phyloP scores from a whole-genome alignment of 2,329 filamentous ascomycete species.

The Ophiostoma australiae region DNA sequence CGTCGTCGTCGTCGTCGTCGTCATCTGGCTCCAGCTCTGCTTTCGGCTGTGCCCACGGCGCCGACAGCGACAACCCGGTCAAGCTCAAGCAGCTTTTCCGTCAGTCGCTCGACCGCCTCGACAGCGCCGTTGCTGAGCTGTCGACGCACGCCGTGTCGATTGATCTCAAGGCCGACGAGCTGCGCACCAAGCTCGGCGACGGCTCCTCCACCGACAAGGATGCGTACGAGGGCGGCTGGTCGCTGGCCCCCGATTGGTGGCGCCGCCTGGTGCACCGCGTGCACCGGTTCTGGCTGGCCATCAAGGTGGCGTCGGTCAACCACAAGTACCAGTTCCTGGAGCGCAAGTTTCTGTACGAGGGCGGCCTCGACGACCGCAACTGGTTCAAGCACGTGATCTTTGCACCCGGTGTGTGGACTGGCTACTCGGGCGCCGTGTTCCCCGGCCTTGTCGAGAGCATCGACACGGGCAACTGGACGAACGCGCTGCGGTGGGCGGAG shows the following conservation, averaged over 20 bases:
- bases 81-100: constrained; percentile 26
- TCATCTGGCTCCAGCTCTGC: not conserved
- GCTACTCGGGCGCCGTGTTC: constrained; percentile 72
- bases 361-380: constrained; percentile 69
- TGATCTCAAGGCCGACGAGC: constrained; percentile 41
- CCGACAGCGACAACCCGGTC: constrained; percentile 3
- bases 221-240: not conserved
- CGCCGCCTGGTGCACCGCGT: constrained; percentile 55
- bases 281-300: constrained; percentile 36
- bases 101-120: constrained; percentile 33
- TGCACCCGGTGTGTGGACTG: constrained; percentile 77
- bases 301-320: constrained; percentile 52
- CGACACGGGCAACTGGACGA: constrained; percentile 53
- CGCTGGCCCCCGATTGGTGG: constrained; percentile 56
- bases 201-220: constrained; percentile 21
- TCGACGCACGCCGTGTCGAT: constrained; percentile 40
- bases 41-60: not conserved
- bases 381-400: constrained; percentile 71
- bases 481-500: constrained; percentile 54
- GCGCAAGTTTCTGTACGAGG: constrained; percentile 68
- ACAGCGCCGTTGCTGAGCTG: constrained; percentile 35
- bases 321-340: constrained; percentile 80
- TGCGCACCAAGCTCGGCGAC: constrained; percentile 37
- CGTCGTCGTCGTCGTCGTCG: too few species aligned
- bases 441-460: constrained; percentile 60